phyloP scores from a whole-genome alignment of 306 rosid species.

The Corylus avellana region DNA sequence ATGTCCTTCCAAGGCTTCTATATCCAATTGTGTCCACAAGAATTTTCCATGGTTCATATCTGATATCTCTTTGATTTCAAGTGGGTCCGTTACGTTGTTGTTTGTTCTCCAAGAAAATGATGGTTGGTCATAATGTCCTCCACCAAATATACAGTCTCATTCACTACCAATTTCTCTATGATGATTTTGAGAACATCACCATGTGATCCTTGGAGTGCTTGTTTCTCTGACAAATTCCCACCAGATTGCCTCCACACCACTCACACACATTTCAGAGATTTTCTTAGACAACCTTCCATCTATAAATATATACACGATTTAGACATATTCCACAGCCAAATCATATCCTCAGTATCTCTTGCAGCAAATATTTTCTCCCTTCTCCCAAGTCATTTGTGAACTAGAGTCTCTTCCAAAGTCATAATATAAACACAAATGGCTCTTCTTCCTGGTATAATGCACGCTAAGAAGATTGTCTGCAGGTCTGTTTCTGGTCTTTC shows the following conservation, averaged over 20 bases:
- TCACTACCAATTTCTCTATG: neutral
- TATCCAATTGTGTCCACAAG: too few relatives aligned
- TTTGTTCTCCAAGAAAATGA: neutral
- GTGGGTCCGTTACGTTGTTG: too few relatives aligned
- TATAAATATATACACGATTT: conserved; percentile 1
- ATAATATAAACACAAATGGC: conserved; percentile 31
- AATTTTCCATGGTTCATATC: too few relatives aligned
- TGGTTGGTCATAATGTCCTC: neutral
- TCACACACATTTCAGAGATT: neutral
- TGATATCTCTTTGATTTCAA: too few relatives aligned
- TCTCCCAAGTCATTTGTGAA: conserved; percentile 2
- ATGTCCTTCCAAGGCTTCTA: too few relatives aligned
- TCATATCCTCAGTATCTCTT: conserved; percentile 10
- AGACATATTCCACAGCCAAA: conserved; percentile 13
- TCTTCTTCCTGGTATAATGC: conserved; percentile 30
- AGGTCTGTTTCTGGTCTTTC: neutral
- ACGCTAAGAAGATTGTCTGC: conserved; percentile 17
- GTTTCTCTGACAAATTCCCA: neutral
- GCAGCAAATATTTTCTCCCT: neutral
- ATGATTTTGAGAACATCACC: neutral
- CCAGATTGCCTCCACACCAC: neutral
- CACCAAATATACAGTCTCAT: neutral
- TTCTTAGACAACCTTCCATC: neutral
- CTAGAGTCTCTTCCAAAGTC: neutral
- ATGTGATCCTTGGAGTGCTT: neutral